Percentiles rank a stretch among this genome's conserved stretches.
phyloP scores from a whole-genome alignment of 306 rosid genomes.

The Mucuna pruriens region DNA sequence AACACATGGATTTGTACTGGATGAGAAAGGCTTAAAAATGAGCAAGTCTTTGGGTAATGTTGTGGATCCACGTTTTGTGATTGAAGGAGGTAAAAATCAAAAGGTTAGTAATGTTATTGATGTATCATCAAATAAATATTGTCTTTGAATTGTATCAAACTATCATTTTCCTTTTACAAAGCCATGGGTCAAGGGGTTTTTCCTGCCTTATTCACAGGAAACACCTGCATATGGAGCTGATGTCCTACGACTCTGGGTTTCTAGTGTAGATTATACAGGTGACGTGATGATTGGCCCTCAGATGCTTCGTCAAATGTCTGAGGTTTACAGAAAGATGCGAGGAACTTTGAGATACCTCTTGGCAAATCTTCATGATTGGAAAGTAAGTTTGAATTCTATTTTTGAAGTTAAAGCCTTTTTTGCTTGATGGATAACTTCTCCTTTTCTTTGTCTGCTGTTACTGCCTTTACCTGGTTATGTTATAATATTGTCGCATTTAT shows the following conservation, averaged over 20 bases:
- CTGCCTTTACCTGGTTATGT: slow-evolving; percentile 10
- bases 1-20: slow-evolving; percentile 98
- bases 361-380: slow-evolving; percentile 99
- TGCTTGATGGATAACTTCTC: not conserved
- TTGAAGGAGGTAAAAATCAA: slow-evolving; percentile 95
- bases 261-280: slow-evolving; percentile 95
- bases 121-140: not conserved
- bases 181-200: slow-evolving; percentile 15
- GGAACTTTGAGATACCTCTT: slow-evolving; percentile 97
- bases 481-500: slow-evolving; percentile 25
- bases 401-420: slow-evolving; percentile 12
- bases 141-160: slow-evolving; percentile 4
- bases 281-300: slow-evolving; percentile 92
- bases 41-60: slow-evolving; percentile 99
- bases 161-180: slow-evolving; percentile 35
- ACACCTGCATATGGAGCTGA: slow-evolving; percentile 97
- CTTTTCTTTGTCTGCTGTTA: slow-evolving; percentile 20
- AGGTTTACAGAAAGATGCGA: slow-evolving; percentile 90
- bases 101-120: slow-evolving; percentile 63
- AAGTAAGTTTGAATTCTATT: slow-evolving; percentile 55
- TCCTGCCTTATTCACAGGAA: slow-evolving; percentile 63
- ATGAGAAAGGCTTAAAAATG: slow-evolving; percentile 97
- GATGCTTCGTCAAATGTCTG: slow-evolving; percentile 97
- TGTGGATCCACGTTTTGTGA: slow-evolving; percentile 82
- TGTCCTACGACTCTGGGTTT: slow-evolving; percentile 97